Evolutionary conservation across 345 rosid species (phyloP), one percentile per base, ranked within the genome.

Genomic region (Lagerstroemia speciosa): DNA sequence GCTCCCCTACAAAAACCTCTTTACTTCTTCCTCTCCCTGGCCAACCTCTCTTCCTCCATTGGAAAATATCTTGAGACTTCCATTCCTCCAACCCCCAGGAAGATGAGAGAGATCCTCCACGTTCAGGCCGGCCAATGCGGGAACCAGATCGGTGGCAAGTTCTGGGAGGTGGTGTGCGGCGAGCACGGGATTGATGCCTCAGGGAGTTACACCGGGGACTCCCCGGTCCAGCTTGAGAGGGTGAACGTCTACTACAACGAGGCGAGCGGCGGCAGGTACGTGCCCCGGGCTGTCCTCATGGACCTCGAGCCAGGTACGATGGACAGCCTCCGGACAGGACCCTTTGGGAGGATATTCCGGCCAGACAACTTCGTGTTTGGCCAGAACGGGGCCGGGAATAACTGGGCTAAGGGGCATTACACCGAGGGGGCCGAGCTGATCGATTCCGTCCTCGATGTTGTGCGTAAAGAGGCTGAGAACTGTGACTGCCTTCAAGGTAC

Each of bases 301-400:
- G 89, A 84, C 63, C 81, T 84, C 27, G 89, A 84, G 74, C 89
- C 89, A 5, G 89, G 89, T 2, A 84, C 89, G 38, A 84, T 84
- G 89, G 89, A 84, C 78, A 75, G 83, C 78, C 71, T 86, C 52
- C 74, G 81, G 38, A 83, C 82, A 5, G 79, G 86, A 26, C 84
- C 87, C 12, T 80, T 73, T 32, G 92, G 92, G 0, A 57, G 69
- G 67, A 80, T 87, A 62, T 87, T 87, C 70, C 73, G 92, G 74
- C 92, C 92, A 29, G 92, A 87, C 67, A 87, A 87, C 62, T 85
- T 87, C 65, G 82, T 84, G 34, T 84, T 82, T 16, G 89, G 89
- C 46, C 86, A 80, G 72, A 80, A 80, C 73, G 89, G 89, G 8
- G 89, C 89, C 19, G 89, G 89, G 38, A 84, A 84, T 71, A 84